phyloP scores from a whole-genome alignment of 2,329 filamentous ascomycete species.

The Sarocladiaceae sp. region DNA sequence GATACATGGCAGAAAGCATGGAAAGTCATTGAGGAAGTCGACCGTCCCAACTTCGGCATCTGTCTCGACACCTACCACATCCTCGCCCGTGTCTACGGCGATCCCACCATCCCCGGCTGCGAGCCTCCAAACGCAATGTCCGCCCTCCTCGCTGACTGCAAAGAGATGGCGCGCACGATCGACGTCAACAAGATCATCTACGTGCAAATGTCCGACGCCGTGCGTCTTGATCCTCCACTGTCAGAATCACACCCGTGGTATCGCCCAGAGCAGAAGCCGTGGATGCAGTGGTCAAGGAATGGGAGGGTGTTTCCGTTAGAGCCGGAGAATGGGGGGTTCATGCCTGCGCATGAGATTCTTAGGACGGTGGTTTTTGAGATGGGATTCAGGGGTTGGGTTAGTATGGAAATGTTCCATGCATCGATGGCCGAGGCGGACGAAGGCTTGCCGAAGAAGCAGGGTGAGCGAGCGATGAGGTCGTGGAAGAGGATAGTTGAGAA shows the following conservation, averaged over 20 bases:
- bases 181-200: conserved; percentile 66
- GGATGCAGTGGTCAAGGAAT: conserved; percentile 77
- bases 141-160: conserved; percentile 43
- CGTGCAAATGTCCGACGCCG: conserved; percentile 71
- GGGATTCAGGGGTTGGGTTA: conserved; percentile 23
- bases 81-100: conserved; percentile 62
- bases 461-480: neutral
- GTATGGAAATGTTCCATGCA: conserved; percentile 51
- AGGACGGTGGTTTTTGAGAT: neutral
- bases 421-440: neutral
- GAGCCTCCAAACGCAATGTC: conserved; percentile 42
- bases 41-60: conserved; percentile 67
- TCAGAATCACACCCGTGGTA: conserved; percentile 33
- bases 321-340: conserved; percentile 45
- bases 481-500: neutral
- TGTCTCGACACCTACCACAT: conserved; percentile 77
- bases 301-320: conserved; percentile 58
- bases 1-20: conserved; percentile 68
- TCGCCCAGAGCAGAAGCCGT: conserved; percentile 28
- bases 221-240: conserved; percentile 54
- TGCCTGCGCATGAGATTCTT: neutral
- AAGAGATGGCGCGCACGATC: conserved; percentile 46
- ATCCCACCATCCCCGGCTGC: conserved; percentile 51
- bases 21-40: conserved; percentile 59
- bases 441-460: neutral